Conservation (phyloP, 108 stramenopile genomes). For the Epipyxis sp. region DNA sequence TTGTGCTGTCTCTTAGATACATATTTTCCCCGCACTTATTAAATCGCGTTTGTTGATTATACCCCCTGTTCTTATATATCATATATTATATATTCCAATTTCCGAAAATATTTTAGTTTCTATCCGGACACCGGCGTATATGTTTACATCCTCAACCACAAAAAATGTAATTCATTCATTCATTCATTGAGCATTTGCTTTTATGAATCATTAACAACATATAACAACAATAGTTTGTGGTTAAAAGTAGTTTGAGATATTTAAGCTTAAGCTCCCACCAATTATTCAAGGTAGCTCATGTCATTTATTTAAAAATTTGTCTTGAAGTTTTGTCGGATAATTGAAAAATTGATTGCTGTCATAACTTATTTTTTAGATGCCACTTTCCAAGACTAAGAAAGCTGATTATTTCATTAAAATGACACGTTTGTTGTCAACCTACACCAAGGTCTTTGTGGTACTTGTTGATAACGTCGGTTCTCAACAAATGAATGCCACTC, state of each 20-base stretch:
- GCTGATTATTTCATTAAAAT: not conserved
- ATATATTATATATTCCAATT: too few species aligned
- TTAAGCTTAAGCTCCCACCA: not conserved
- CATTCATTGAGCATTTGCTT: too few species aligned
- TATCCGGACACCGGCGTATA: too few species aligned
- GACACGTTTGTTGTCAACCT: constrained; percentile 8
- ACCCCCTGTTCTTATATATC: too few species aligned
- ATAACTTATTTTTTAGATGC: not conserved
- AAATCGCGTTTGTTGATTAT: too few species aligned
- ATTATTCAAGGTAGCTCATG: not conserved
- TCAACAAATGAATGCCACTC: constrained; percentile 89
- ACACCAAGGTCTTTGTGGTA: constrained; percentile 83
- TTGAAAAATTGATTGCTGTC: not conserved
- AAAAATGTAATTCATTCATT: not conserved
- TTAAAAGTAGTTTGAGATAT: not conserved
- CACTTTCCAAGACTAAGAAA: constrained; percentile 24
- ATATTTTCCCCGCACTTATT: too few species aligned
- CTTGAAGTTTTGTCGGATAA: not conserved
- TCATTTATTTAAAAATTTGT: not conserved
- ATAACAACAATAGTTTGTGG: not conserved
- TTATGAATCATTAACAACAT: too few species aligned
- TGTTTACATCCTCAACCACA: not conserved
- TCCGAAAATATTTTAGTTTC: too few species aligned
- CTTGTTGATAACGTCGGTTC: constrained; percentile 97
- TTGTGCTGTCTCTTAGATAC: too few species aligned